phyloP scores from a whole-genome alignment of 2,329 filamentous ascomycete genomes.

The Scleromitrula shiraiana region DNA sequence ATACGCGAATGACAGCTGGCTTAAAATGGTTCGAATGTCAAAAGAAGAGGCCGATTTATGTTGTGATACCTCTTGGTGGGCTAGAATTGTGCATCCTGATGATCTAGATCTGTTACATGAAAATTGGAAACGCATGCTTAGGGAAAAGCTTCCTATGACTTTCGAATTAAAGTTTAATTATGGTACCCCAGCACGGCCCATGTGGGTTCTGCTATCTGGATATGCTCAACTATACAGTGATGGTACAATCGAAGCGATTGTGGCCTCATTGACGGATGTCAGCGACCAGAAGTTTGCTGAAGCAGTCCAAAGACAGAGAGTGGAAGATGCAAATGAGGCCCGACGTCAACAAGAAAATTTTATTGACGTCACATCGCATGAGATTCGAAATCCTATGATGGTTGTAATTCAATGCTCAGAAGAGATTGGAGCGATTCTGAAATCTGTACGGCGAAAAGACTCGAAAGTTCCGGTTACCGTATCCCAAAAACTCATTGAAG shows the following conservation, averaged over 20 bases:
- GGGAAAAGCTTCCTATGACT: background rate
- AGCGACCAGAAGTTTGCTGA: conserved; percentile 65
- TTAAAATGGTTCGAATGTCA: background rate
- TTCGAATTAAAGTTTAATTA: background rate
- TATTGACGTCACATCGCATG: conserved; percentile 66
- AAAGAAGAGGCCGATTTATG: background rate
- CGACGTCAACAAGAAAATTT: conserved; percentile 69
- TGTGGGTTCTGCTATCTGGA: conserved; percentile 9
- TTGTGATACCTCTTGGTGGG: background rate
- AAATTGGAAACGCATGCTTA: background rate
- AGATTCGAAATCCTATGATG: conserved; percentile 67
- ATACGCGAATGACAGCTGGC: background rate
- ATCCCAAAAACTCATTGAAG: conserved; percentile 41
- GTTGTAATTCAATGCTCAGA: conserved; percentile 71
- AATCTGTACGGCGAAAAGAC: conserved; percentile 59
- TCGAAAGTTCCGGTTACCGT: conserved; percentile 35
- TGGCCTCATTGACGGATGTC: conserved; percentile 76
- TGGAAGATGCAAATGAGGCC: conserved; percentile 45
- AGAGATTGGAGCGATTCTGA: conserved; percentile 18
- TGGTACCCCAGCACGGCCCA: background rate
- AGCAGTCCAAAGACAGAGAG: conserved; percentile 30
- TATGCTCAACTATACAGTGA: conserved; percentile 54
- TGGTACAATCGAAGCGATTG: conserved; percentile 61
- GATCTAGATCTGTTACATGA: background rate
- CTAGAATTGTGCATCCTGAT: background rate